Evolutionary conservation across 306 rosid species (phyloP).

Genomic region (Trichosanthes cucumerina): DNA sequence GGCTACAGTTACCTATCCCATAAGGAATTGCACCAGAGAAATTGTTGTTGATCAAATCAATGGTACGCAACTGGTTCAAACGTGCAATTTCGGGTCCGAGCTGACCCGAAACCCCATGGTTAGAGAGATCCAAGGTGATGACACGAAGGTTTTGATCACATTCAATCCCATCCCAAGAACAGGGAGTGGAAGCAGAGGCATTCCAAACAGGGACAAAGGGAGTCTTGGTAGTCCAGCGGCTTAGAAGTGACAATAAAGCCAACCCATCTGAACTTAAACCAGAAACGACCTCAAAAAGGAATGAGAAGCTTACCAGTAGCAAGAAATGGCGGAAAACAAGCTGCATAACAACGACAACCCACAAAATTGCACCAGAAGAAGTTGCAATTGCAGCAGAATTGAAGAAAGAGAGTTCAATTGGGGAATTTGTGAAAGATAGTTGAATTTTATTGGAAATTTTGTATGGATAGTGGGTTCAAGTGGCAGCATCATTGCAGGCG

Average conservation of each 20-base stretch:
- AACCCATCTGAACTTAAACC: constrained; percentile 55
- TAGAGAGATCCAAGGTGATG: constrained; percentile 42
- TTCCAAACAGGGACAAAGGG: constrained; percentile 42
- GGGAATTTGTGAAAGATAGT: too few relatives aligned
- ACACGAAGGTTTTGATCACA: constrained; percentile 38
- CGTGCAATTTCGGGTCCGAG: constrained; percentile 43
- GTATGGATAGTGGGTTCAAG: too few relatives aligned
- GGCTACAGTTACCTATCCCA: constrained; percentile 33
- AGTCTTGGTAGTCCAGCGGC: constrained; percentile 38
- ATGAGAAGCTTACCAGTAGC: constrained; percentile 21
- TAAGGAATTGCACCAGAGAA: constrained; percentile 38
- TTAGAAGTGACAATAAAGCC: constrained; percentile 34
- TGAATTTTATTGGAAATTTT: too few relatives aligned
- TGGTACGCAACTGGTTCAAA: constrained; percentile 28
- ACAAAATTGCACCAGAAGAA: neutral
- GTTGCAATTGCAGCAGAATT: neutral
- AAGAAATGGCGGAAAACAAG: constrained; percentile 15
- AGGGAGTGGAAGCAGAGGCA: constrained; percentile 49
- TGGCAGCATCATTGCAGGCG: too few relatives aligned
- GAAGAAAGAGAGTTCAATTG: neutral
- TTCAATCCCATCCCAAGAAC: constrained; percentile 61
- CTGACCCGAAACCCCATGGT: constrained; percentile 33
- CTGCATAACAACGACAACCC: constrained; percentile 7
- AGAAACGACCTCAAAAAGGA: constrained; percentile 14
- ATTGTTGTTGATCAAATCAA: constrained; percentile 22